Evolutionary conservation across 129 eudicot species (phyloP), one percentile per base, ranked within the genome.

Genomic region (Scalesia atractyloides): DNA sequence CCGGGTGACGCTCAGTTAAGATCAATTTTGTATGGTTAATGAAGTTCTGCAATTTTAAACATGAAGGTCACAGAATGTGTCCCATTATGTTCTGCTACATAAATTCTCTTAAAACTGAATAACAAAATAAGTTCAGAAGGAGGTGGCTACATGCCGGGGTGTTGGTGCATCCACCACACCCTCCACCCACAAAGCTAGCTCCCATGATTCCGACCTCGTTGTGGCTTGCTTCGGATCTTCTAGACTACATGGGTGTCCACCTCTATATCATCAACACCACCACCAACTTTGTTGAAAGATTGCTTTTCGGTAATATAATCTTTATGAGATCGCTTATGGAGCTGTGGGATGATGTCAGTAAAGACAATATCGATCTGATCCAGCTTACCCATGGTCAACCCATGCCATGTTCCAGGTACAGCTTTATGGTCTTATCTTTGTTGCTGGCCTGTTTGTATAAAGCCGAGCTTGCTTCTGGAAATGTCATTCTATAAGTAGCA

Each of bases 401-500:
- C 97, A 15, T 94, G 98, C 98, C 98, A 90, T 97, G 90, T 94
- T 33, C 97, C 98, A 92, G 89, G 51, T 94, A 94, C 24, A 94
- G 82, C 57, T 88, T 94, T 36, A 94, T 82, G 46, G 96, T 94
- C 80, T 90, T 90, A 86, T 94, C 98, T 11, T 22, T 17, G 61
- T 97, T 94, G 59, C 97, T 72, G 12, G 98, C 96, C 30, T 37
- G 80, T 47, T 90, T 84, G 47, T 88, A 94, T 57, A 94, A 58
- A 15, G 97, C 98, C 22, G 81, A 81, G 60, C 97, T 94, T 69
- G 90, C 98, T 65, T 94, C 98, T 9, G 98, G 98, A 63, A 90
- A 97, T 0, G 97, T 94, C 70, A 94, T 96, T 20, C 60, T 90
- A 51, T 94, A 9, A 90, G 98, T 82, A 94, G 77, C 69, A 94